Conservation (phyloP, 1,284 basidiomycete genomes). For the Irpex rosettiformis region DNA sequence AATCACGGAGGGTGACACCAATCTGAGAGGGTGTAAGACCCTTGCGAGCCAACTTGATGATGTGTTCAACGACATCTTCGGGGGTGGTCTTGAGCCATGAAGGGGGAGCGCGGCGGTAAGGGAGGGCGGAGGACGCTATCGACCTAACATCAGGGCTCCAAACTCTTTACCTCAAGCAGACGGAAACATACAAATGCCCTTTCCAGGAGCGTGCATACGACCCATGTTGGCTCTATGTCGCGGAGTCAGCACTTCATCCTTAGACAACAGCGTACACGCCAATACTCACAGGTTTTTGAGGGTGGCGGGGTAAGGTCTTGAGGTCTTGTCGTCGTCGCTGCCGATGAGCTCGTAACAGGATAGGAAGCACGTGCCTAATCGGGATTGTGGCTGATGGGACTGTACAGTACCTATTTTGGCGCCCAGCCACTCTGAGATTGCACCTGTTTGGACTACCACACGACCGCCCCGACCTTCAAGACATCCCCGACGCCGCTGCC, state of each 20-base stretch:
- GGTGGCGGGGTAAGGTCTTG: constrained; percentile 32
- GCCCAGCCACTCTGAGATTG: constrained; percentile 26
- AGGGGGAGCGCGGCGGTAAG: constrained; percentile 93
- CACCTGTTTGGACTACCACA: constrained; percentile 24
- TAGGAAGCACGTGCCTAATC: constrained; percentile 33
- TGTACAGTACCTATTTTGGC: constrained; percentile 45
- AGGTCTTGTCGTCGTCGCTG: constrained; percentile 40
- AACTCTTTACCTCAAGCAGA: not conserved
- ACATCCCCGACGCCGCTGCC: constrained; percentile 33
- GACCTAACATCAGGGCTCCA: not conserved
- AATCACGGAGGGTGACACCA: constrained; percentile 97
- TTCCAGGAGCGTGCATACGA: constrained; percentile 98
- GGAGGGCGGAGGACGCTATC: constrained; percentile 91
- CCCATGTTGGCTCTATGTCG: constrained; percentile 57
- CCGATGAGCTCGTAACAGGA: constrained; percentile 28
- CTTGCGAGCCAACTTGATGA: constrained; percentile 96
- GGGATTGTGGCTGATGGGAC: constrained; percentile 32
- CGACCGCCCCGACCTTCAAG: constrained; percentile 30
- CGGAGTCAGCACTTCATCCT: constrained; percentile 16
- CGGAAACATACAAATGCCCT: constrained; percentile 85
- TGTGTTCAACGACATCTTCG: constrained; percentile 95
- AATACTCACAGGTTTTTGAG: constrained; percentile 34
- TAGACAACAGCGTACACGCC: not conserved
- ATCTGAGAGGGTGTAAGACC: constrained; percentile 98
- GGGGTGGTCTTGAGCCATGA: constrained; percentile 97